Conservation (phyloP, 345 rosid genomes). For the Rhodamnia argentea region DNA sequence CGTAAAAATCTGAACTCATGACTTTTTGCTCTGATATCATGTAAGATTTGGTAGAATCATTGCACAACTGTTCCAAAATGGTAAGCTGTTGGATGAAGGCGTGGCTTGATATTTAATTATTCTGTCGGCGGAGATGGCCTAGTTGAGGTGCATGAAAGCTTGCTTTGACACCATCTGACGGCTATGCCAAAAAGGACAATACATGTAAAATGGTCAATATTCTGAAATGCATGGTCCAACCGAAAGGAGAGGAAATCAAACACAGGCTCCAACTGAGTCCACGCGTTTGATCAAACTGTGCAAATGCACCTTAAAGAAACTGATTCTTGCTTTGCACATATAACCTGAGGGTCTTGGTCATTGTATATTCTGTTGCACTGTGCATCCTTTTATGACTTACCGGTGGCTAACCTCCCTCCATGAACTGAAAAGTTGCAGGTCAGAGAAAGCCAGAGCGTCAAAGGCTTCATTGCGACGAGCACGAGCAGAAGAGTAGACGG, state of each 20-base stretch:
- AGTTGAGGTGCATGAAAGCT: background rate
- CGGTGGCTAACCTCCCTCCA: background rate
- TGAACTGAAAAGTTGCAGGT: background rate
- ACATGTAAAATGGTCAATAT: background rate
- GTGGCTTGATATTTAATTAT: too few relatives aligned
- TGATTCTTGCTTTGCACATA: background rate
- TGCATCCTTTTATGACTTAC: background rate
- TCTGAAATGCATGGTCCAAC: background rate
- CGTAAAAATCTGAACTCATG: too few relatives aligned
- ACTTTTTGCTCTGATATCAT: too few relatives aligned
- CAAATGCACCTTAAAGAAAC: background rate
- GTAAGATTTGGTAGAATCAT: too few relatives aligned
- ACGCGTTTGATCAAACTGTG: background rate
- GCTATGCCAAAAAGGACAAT: too few relatives aligned
- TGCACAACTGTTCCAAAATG: too few relatives aligned
- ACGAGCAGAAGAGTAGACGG: background rate
- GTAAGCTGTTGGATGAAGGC: too few relatives aligned
- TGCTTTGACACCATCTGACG: background rate
- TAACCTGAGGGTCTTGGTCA: background rate
- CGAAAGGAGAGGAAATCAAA: background rate
- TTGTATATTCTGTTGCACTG: background rate
- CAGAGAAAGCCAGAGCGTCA: background rate
- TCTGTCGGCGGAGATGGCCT: background rate
- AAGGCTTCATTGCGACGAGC: background rate
- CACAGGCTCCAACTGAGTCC: background rate